Conservation (phyloP, 116 monocot species). For the Trichopus zeylanicus region DNA sequence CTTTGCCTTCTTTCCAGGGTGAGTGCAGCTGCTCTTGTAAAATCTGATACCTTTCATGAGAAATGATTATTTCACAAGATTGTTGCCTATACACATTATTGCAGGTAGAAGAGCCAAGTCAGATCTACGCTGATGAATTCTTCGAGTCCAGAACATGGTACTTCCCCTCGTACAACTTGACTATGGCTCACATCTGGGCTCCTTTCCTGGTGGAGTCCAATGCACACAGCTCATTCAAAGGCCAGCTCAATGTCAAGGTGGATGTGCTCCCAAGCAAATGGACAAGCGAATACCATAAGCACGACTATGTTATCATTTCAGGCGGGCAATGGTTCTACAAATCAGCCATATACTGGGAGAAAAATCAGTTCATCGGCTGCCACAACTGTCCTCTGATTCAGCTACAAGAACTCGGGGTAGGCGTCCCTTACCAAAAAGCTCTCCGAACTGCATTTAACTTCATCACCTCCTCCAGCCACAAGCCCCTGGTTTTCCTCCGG, state of each 20-base stretch:
- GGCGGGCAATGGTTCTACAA: conserved; percentile 28
- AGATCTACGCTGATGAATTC: neutral
- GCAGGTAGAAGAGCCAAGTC: neutral
- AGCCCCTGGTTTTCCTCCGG: conserved; percentile 16
- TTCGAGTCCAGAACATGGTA: conserved; percentile 2
- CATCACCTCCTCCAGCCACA: conserved; percentile 8
- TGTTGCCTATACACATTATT: neutral
- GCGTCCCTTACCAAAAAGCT: conserved; percentile 7
- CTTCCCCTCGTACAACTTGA: conserved; percentile 24
- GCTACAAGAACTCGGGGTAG: conserved; percentile 1
- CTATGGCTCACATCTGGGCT: conserved; percentile 18
- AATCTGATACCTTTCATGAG: too few species aligned
- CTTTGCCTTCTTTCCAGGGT: neutral
- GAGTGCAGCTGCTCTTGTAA: neutral
- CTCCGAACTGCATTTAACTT: conserved; percentile 11
- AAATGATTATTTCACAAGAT: too few species aligned
- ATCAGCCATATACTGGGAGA: conserved; percentile 12
- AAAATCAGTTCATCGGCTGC: conserved; percentile 15
- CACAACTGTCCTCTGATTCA: conserved; percentile 13
- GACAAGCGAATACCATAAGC: conserved; percentile 11
- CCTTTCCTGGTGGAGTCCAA: conserved; percentile 29
- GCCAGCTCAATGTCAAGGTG: neutral
- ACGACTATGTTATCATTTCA: conserved; percentile 23
- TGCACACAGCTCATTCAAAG: neutral
- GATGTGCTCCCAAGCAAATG: conserved; percentile 18